phyloP scores from a whole-genome alignment of 176 grass and related monocot species.

The Chrysopogon serrulatus region DNA sequence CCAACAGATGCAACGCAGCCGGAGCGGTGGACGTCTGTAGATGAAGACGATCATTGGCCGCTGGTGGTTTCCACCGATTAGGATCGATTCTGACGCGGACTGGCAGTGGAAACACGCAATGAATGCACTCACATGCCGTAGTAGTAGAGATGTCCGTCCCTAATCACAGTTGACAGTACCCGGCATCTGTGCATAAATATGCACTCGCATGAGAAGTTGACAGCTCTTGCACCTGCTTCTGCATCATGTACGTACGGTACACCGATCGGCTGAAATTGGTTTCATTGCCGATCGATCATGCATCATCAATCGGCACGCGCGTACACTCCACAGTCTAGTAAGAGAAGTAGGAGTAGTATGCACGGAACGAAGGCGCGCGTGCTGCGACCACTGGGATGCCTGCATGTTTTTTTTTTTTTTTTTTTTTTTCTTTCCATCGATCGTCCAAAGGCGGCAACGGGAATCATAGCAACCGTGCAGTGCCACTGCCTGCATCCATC shows the following conservation, averaged over 20 bases:
- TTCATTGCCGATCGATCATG: too few species aligned
- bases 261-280: neutral
- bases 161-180: neutral
- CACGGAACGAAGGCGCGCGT: neutral
- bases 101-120: neutral
- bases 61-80: neutral
- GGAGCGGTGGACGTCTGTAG: neutral
- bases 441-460: neutral
- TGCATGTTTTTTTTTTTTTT: neutral
- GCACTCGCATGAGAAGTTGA: neutral
- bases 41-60: neutral
- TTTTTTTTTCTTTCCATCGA: neutral
- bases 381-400: neutral
- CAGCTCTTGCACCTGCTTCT: too few species aligned
- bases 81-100: neutral
- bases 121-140: conserved; percentile 23
- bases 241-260: too few species aligned
- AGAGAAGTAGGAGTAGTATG: neutral
- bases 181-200: too few species aligned
- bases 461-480: neutral
- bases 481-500: neutral
- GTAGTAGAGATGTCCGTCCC: neutral
- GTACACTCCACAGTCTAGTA: neutral
- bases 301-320: too few species aligned
- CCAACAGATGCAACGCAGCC: neutral